These are phyloP conservation scores for Tylopilus sp. DNA, from an alignment of 768 basidiomycete genomes.

Conservation along the genomic window DNA sequence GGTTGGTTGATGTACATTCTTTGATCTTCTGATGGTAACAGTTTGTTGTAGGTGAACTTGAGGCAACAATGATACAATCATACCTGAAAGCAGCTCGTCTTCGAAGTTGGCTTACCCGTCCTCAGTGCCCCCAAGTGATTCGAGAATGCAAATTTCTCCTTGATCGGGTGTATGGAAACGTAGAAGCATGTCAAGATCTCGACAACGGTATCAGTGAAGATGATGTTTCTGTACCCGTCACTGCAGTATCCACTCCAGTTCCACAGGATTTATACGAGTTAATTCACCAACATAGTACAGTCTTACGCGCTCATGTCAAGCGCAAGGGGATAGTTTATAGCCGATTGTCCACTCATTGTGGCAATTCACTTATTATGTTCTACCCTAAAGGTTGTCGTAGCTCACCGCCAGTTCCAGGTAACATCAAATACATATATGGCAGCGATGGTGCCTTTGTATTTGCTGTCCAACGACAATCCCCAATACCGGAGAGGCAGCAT, in stretches of 20 bases:
- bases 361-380: constrained; percentile 15
- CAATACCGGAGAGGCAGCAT: not conserved
- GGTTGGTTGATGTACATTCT: constrained; percentile 34
- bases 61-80: constrained; percentile 8
- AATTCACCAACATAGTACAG: not conserved
- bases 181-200: not conserved
- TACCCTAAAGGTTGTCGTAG: not conserved
- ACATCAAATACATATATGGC: constrained; percentile 16
- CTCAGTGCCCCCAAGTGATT: constrained; percentile 17
- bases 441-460: not conserved
- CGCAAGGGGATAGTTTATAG: constrained; percentile 5
- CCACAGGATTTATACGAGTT: not conserved
- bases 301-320: not conserved
- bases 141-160: constrained; percentile 18
- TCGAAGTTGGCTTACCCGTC: constrained; percentile 11
- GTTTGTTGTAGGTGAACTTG: constrained; percentile 5
- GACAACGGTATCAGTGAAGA: not conserved
- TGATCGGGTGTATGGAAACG: constrained; percentile 9
- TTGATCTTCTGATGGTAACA: not conserved
- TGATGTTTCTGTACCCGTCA: not conserved
- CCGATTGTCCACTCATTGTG: not conserved
- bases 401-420: constrained; percentile 2
- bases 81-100: constrained; percentile 17
- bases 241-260: not conserved
- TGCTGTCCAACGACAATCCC: constrained; percentile 3